Conservation (phyloP, 2,329 filamentous ascomycete genomes). For the Didymella glomerata region DNA sequence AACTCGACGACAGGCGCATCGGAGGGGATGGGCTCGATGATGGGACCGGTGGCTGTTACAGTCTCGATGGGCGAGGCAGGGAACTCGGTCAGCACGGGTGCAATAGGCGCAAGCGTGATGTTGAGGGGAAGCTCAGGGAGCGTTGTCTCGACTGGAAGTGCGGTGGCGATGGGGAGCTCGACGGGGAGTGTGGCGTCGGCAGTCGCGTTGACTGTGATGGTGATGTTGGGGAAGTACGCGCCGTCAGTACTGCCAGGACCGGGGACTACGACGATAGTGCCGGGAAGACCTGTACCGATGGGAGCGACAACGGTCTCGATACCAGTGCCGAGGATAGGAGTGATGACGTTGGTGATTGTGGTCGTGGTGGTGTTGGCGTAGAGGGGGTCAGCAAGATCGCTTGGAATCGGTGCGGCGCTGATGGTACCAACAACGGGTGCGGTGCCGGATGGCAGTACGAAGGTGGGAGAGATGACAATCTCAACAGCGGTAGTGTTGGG, state of each 20-base stretch:
- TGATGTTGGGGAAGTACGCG: constrained; percentile 14
- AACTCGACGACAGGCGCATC: constrained; percentile 15
- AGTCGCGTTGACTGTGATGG: constrained; percentile 13
- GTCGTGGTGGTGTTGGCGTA: constrained; percentile 17
- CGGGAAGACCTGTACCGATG: constrained; percentile 6
- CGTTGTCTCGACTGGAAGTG: constrained; percentile 5
- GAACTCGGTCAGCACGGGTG: not conserved
- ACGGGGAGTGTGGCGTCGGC: constrained; percentile 13
- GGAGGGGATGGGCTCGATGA: constrained; percentile 11
- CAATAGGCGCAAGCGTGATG: not conserved
- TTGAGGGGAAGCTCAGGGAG: constrained; percentile 1
- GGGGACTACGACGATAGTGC: constrained; percentile 13
- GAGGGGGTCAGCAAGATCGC: not conserved
- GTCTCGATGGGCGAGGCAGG: constrained; percentile 8
- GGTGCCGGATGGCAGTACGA: constrained; percentile 13
- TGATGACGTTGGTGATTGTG: constrained; percentile 9
- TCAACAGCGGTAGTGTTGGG: constrained; percentile 22
- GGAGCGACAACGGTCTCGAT: constrained; percentile 3
- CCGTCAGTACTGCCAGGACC: constrained; percentile 8
- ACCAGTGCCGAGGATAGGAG: constrained; percentile 11
- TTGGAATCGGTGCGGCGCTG: constrained; percentile 9
- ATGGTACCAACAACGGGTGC: constrained; percentile 3
- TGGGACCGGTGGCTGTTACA: constrained; percentile 1
- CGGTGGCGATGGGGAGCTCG: constrained; percentile 4
- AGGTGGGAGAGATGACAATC: constrained; percentile 12